Conservation (phyloP, 352 stramenopile genomes). For the Globisporangium recalcitrans region DNA sequence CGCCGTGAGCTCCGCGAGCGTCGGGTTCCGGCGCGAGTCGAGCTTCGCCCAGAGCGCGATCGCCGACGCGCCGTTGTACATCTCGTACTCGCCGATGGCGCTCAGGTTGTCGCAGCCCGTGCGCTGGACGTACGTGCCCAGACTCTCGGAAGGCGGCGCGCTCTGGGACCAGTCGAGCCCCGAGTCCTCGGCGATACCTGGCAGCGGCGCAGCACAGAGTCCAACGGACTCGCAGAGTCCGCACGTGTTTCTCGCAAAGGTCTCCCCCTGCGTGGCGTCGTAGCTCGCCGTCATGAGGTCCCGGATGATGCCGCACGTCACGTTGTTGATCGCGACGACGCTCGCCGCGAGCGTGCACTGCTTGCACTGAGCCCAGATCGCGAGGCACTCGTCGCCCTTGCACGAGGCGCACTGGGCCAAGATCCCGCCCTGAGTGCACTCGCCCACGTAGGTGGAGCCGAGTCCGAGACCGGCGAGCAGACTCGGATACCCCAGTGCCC, state of each 20-base stretch:
- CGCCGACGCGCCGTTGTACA: constrained; percentile 32
- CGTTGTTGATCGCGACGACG: constrained; percentile 27
- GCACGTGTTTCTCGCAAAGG: constrained; percentile 25
- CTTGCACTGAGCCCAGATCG: constrained; percentile 31
- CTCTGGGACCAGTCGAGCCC: constrained; percentile 28
- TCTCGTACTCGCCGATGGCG: constrained; percentile 30
- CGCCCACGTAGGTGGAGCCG: constrained; percentile 30
- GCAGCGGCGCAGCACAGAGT: constrained; percentile 31
- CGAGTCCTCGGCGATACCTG: constrained; percentile 26
- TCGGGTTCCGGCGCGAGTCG: constrained; percentile 32
- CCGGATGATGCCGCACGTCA: constrained; percentile 25
- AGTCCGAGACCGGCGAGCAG: constrained; percentile 43
- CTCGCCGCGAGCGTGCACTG: constrained; percentile 21
- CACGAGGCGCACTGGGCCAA: constrained; percentile 26
- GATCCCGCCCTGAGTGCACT: constrained; percentile 15
- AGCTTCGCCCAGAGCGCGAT: constrained; percentile 31
- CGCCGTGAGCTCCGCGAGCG: constrained; percentile 26
- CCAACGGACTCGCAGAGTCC: constrained; percentile 21
- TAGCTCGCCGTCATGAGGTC: constrained; percentile 23
- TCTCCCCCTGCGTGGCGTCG: constrained; percentile 14
- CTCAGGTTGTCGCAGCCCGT: constrained; percentile 33
- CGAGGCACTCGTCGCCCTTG: constrained; percentile 22
- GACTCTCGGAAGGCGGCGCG: constrained; percentile 10
- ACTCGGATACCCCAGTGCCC: constrained; percentile 47
- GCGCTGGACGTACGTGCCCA: constrained; percentile 28